Conservation (phyloP, 805 yeast genomes). For the Ogataea haglerorum region DNA sequence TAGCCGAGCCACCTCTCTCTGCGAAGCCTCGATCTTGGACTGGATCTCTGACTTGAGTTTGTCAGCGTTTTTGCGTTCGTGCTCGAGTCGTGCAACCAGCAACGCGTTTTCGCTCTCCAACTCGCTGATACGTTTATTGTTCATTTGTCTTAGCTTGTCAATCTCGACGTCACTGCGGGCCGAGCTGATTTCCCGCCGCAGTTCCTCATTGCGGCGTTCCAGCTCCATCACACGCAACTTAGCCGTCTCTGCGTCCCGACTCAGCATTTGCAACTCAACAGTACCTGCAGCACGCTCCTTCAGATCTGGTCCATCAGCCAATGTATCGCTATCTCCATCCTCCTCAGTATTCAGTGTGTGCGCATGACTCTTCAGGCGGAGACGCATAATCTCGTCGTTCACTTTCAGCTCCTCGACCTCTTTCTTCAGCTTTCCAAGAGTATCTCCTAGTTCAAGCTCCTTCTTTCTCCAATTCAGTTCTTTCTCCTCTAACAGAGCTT, state of each 20-base stretch:
- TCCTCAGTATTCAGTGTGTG: slow-evolving; percentile 38
- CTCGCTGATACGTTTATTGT: slow-evolving; percentile 46
- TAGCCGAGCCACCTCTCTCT: slow-evolving; percentile 46
- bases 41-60: slow-evolving; percentile 25
- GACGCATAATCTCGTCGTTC: slow-evolving; percentile 59
- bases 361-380: slow-evolving; percentile 50
- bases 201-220: slow-evolving; percentile 73
- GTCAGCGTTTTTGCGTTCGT: slow-evolving; percentile 36
- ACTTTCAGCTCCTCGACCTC: slow-evolving; percentile 64
- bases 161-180: slow-evolving; percentile 45
- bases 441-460: slow-evolving; percentile 49
- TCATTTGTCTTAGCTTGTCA: slow-evolving; percentile 41
- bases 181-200: slow-evolving; percentile 60
- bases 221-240: slow-evolving; percentile 66
- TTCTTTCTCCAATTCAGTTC: slow-evolving; percentile 63
- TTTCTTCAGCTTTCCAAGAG: slow-evolving; percentile 48
- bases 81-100: slow-evolving; percentile 55
- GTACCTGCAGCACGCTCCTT: slow-evolving; percentile 34
- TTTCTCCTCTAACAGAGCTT: slow-evolving; percentile 67
- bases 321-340: slow-evolving; percentile 10
- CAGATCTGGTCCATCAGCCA: slow-evolving; percentile 7
- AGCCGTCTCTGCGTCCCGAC: slow-evolving; percentile 70
- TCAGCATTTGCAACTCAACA: slow-evolving; percentile 61
- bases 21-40: slow-evolving; percentile 34
- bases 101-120: slow-evolving; percentile 69